Base-by-base conservation (phyloP, 2,329 filamentous ascomycete species). In the Bimuria novae-zelandiae region DNA sequence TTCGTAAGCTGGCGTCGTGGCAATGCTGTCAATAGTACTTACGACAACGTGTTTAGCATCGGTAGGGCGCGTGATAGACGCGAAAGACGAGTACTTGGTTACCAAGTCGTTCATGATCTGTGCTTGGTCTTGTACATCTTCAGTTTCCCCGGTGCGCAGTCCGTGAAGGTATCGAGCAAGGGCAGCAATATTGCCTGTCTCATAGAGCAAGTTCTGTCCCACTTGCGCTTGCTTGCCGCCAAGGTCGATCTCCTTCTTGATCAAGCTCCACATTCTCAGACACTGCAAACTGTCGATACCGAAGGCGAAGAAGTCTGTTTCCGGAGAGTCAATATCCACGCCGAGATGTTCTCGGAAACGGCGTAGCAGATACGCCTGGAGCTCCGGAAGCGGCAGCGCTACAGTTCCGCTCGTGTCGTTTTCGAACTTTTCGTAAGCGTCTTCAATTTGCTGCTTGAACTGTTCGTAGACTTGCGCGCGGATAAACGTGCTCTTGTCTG, bases 281-380 rank as follows among this genome's bases (percentile, higher is more conserved):
- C 83, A 80, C 55, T 84, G 81, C 22, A 87, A 67, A 40, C 80
- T 84, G 64, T 87, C 85, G 1, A 86, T 73, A 0, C 84, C 84
- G 0, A 77, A 70, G 0, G 76, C 70, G 61, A 87, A 88, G 61
- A 88, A 82, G 62, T 88, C 85, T 0, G 79, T 76, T 16, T 80
- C 77, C 53, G 60, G 23, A 23, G 37, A 60, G 1, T 45, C 67
- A 22, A 56, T 46, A 62, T 61, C 62, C 3, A 63, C 49, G 19
- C 55, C 57, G 21, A 66, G 46, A 22, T 61, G 55, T 32, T 64
- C 59, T 16, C 47, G 51, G 45, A 70, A 65, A 3, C 50, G 48
- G 7, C 58, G 37, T 3, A 62, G 40, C 2, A 70, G 56, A 44
- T 65, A 72, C 0, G 59, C 48, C 51, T 76, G 71, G 11, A 76